Conservation (phyloP, 2,329 filamentous ascomycete species). For the Claviceps sp. region DNA sequence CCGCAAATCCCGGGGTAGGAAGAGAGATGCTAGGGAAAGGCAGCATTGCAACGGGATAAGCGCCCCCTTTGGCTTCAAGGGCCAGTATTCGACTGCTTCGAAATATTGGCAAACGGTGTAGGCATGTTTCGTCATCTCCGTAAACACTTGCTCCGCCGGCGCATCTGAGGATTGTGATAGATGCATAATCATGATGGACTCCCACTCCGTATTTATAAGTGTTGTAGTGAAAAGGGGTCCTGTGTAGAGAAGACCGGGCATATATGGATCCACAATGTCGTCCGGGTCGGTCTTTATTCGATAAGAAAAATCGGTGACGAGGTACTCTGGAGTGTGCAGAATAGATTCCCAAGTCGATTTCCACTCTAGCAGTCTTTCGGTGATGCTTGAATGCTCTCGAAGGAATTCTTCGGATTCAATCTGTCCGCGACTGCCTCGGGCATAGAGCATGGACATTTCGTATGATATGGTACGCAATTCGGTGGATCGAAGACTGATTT, state of each 20-base stretch:
- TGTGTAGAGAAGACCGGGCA: conserved; percentile 55
- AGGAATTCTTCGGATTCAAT: conserved; percentile 53
- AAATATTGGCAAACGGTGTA: conserved; percentile 64
- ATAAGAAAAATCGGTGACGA: conserved; percentile 50
- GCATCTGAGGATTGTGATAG: conserved; percentile 54
- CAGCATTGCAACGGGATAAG: conserved; percentile 62
- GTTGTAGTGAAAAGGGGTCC: conserved; percentile 63
- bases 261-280: conserved; percentile 63
- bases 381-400: conserved; percentile 43
- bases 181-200: conserved; percentile 69
- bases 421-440: conserved; percentile 49
- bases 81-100: conserved; percentile 63
- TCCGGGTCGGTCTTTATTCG: conserved; percentile 38
- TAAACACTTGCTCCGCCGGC: conserved; percentile 33
- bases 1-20: conserved; percentile 60
- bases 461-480: conserved; percentile 59
- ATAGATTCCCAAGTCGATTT: conserved; percentile 44
- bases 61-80: conserved; percentile 54
- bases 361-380: conserved; percentile 33
- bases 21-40: conserved; percentile 63
- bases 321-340: conserved; percentile 46
- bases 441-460: conserved; percentile 69
- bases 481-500: conserved; percentile 53
- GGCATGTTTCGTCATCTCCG: conserved; percentile 48
- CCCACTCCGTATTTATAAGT: conserved; percentile 61